Evolutionary conservation across 108 stramenopile species (phyloP).

Genomic region (Bacterosira constricta): DNA sequence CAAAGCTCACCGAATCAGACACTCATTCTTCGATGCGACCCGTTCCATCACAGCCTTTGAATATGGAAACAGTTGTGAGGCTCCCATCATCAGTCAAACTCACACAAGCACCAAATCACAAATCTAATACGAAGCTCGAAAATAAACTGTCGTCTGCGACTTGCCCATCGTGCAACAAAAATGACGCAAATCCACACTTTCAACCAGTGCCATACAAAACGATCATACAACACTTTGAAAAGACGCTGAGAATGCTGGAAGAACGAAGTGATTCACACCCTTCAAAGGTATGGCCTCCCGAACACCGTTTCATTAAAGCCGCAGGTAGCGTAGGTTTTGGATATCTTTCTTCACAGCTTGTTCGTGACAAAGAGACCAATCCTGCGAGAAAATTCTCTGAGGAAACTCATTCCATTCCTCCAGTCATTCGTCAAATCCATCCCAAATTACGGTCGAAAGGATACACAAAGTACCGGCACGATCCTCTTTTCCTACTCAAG

Average conservation of each 20-base stretch:
- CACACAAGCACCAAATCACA: slow-evolving; percentile 61
- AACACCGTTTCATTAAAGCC: slow-evolving; percentile 61
- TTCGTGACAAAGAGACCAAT: background rate
- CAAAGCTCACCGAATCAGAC: background rate
- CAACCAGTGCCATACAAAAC: slow-evolving; percentile 79
- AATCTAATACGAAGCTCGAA: slow-evolving; percentile 28
- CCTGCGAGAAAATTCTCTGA: slow-evolving; percentile 21
- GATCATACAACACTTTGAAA: slow-evolving; percentile 78
- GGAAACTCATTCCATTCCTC: slow-evolving; percentile 67
- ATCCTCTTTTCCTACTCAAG: slow-evolving; percentile 81
- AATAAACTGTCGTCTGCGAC: slow-evolving; percentile 36
- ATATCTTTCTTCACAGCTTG: slow-evolving; percentile 25
- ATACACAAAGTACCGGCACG: slow-evolving; percentile 63
- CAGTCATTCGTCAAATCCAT: slow-evolving; percentile 70
- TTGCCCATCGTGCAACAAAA: slow-evolving; percentile 67
- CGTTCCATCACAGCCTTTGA: slow-evolving; percentile 43
- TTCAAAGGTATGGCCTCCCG: slow-evolving; percentile 66
- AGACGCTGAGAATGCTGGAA: slow-evolving; percentile 58
- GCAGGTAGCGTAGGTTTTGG: slow-evolving; percentile 86
- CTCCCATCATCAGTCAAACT: slow-evolving; percentile 60
- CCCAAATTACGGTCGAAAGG: slow-evolving; percentile 59
- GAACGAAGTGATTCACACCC: slow-evolving; percentile 34
- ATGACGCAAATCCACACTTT: slow-evolving; percentile 41
- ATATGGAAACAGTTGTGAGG: slow-evolving; percentile 66
- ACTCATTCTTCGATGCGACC: background rate